Conservation (phyloP, 2,329 filamentous ascomycete species). For the Ilyonectria robusta region DNA sequence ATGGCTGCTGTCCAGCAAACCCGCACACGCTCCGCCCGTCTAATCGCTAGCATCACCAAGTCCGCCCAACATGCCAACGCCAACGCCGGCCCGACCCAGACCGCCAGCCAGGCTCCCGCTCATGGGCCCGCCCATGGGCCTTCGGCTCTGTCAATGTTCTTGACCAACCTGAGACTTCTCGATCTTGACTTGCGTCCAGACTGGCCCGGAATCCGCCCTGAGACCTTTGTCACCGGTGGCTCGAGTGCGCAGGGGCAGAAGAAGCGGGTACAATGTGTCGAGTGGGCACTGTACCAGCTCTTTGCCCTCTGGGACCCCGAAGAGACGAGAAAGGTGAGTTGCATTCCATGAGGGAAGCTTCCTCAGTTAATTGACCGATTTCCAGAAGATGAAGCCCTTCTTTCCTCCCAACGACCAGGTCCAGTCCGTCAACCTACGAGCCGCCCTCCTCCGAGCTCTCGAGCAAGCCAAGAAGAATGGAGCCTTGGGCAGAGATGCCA, state of each 20-base stretch:
- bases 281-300: slow-evolving; percentile 93
- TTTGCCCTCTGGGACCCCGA: slow-evolving; percentile 87
- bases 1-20: slow-evolving; percentile 46
- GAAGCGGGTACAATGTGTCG: slow-evolving; percentile 83
- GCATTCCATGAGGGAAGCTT: neutral
- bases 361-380: slow-evolving; percentile 21
- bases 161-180: slow-evolving; percentile 87
- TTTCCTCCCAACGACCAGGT: slow-evolving; percentile 92
- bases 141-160: slow-evolving; percentile 65
- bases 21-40: slow-evolving; percentile 46
- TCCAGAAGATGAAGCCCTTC: slow-evolving; percentile 87
- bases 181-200: slow-evolving; percentile 82
- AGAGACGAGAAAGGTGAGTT: slow-evolving; percentile 78
- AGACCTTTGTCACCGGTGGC: slow-evolving; percentile 76
- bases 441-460: slow-evolving; percentile 84
- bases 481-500: slow-evolving; percentile 81
- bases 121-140: slow-evolving; percentile 39
- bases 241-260: slow-evolving; percentile 82
- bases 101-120: slow-evolving; percentile 10
- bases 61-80: slow-evolving; percentile 30
- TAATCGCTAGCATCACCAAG: slow-evolving; percentile 46
- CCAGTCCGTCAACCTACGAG: slow-evolving; percentile 91
- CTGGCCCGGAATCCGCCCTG: slow-evolving; percentile 82
- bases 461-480: slow-evolving; percentile 92
- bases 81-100: slow-evolving; percentile 19